Evolutionary conservation across 2,329 filamentous ascomycete species (phyloP), one percentile per base, ranked within the genome.

Genomic region (Ascocoryne sarcoides): DNA sequence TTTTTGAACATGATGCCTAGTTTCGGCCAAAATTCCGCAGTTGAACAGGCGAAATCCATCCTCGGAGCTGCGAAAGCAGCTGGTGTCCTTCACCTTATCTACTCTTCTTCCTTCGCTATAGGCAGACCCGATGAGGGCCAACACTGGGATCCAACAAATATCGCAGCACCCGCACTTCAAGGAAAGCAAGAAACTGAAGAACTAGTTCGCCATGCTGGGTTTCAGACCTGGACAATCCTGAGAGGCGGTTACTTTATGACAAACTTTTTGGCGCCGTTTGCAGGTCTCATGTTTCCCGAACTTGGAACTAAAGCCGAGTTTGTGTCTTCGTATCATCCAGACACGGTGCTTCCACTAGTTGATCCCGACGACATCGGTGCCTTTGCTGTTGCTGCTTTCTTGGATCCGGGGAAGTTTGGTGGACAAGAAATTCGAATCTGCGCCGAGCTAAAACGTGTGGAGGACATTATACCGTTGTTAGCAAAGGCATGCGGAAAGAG

Each of bases 311-410:
- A 35, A 5, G 31, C 28, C 17, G 15, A 35, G 5, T 32, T 48
- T 19, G 21, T 10, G 4, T 15, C 20, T 26, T 19, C 30, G 12
- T 47, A 29, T 21, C 15, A 29, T 5, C 14, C 19, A 5, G 39
- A 36, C 10, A 26, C 17, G 7, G 18, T 32, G 19, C 26, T 38
- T 10, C 10, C 23, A 2, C 32, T 34, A 14, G 15, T 44, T 7
- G 44, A 49, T 35, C 18, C 38, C 5, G 21, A 20, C 4, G 48
- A 51, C 23, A 36, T 51, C 1, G 48, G 48, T 10, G 46, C 38
- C 30, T 47, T 45, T 23, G 46, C 44, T 19, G 39, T 42, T 10
- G 42, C 44, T 5, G 46, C 44, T 5, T 40, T 51, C 7, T n/a
- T 36, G 8, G 37, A 45, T 12, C 48, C 48, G n/a, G 39, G n/a